phyloP scores from a whole-genome alignment of 2,329 filamentous ascomycete genomes.

The Cadophora luteo-olivacea region DNA sequence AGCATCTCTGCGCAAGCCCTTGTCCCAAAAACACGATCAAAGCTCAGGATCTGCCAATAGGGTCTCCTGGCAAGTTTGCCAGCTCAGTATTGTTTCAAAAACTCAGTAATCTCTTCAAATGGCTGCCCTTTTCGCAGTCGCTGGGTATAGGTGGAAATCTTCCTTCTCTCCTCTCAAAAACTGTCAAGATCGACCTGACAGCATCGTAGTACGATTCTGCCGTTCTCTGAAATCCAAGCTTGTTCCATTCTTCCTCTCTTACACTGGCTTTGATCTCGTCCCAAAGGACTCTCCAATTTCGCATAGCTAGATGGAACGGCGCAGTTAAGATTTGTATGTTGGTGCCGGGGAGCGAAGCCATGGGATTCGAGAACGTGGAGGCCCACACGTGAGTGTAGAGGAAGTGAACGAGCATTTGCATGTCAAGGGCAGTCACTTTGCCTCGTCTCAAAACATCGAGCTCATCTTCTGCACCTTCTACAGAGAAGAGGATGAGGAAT shows the following conservation, averaged over 20 bases:
- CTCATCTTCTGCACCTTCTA: constrained; percentile 30
- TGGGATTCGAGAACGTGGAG: constrained; percentile 39
- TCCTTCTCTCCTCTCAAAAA: constrained; percentile 38
- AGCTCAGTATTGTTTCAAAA: constrained; percentile 23
- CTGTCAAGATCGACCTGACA: constrained; percentile 33
- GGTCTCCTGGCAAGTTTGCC: constrained; percentile 3
- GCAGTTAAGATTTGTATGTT: constrained; percentile 29
- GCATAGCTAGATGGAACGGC: constrained; percentile 40
- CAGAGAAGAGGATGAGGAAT: constrained; percentile 38
- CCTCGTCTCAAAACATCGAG: constrained; percentile 31
- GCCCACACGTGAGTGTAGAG: constrained; percentile 43
- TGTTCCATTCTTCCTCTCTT: constrained; percentile 38
- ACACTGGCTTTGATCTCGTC: constrained; percentile 37
- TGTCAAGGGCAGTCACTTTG: constrained; percentile 40
- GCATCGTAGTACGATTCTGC: constrained; percentile 42
- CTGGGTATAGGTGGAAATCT: constrained; percentile 38
- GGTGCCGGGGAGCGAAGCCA: constrained; percentile 31
- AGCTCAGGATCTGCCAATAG: neutral
- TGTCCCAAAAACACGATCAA: neutral
- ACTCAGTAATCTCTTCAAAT: constrained; percentile 40
- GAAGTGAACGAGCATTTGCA: constrained; percentile 45
- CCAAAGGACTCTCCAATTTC: constrained; percentile 43
- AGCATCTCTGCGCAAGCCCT: neutral
- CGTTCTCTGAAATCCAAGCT: constrained; percentile 42
- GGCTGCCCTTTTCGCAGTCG: constrained; percentile 42